These are phyloP conservation scores for Epichloe sp. DNA, from an alignment of 2,329 filamentous ascomycete genomes.

Conservation along the genomic window DNA sequence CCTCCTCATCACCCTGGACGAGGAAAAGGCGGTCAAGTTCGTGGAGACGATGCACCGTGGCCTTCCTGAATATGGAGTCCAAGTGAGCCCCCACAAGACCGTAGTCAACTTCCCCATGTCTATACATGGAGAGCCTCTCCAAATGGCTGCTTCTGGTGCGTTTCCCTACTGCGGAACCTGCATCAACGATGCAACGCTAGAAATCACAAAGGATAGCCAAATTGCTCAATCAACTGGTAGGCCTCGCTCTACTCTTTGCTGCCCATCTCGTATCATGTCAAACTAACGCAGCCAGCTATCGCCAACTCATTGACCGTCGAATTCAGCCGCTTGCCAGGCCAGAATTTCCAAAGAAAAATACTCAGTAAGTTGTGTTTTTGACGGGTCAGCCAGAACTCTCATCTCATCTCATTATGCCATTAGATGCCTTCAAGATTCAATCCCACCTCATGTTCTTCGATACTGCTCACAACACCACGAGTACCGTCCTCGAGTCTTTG, in stretches of 20 bases:
- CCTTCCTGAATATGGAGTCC: constrained; percentile 65
- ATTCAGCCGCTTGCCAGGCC: constrained; percentile 56
- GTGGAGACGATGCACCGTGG: constrained; percentile 69
- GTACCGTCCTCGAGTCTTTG: constrained; percentile 61
- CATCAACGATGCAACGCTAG: constrained; percentile 63
- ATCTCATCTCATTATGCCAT: no score
- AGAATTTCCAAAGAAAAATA: constrained; percentile 67
- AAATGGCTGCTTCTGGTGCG: constrained; percentile 22
- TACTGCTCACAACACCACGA: constrained; percentile 58
- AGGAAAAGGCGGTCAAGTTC: constrained; percentile 55
- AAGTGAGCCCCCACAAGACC: constrained; percentile 65
- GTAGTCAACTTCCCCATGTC: constrained; percentile 67
- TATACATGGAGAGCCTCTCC: constrained; percentile 39
- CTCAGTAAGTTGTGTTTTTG: constrained; percentile 37
- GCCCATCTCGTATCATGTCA: not conserved
- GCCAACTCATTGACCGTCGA: constrained; percentile 71
- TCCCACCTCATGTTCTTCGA: constrained; percentile 77
- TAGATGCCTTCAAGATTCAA: constrained; percentile 67
- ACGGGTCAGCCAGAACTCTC: no score
- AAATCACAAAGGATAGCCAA: constrained; percentile 58
- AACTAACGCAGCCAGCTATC: constrained; percentile 21
- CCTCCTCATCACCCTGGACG: constrained; percentile 66
- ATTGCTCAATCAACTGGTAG: constrained; percentile 12
- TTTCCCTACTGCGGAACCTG: constrained; percentile 85
- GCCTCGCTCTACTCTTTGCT: not conserved